phyloP scores from a whole-genome alignment of 2,329 filamentous ascomycete species.

The Diaporthe ampelina region DNA sequence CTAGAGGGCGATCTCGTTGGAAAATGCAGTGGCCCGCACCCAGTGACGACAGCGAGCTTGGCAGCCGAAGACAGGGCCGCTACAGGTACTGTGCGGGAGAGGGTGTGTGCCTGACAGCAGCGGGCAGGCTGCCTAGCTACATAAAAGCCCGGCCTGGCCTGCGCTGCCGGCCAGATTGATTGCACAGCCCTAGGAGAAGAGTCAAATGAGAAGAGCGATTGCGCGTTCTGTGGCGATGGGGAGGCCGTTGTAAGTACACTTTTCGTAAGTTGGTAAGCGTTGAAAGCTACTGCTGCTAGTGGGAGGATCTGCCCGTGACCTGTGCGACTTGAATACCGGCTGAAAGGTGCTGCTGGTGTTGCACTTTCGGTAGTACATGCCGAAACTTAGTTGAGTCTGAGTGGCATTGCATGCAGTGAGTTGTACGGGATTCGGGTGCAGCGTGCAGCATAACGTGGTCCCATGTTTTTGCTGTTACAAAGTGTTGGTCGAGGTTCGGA shows the following conservation, averaged over 20 bases:
- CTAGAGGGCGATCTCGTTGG: slow-evolving; percentile 8
- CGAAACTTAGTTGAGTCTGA: slow-evolving; percentile 12
- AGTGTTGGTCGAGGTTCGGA: background rate
- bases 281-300: background rate
- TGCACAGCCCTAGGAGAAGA: slow-evolving; percentile 12
- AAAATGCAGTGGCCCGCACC: background rate
- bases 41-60: slow-evolving; percentile 18
- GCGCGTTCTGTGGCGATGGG: slow-evolving; percentile 30
- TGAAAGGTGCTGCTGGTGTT: background rate
- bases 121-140: slow-evolving; percentile 3
- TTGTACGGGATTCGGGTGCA: background rate
- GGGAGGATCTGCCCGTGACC: background rate
- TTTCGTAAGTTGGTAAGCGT: background rate
- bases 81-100: background rate
- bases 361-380: slow-evolving; percentile 5
- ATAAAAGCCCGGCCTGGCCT: background rate
- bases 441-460: background rate
- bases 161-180: background rate
- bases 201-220: background rate
- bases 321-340: background rate
- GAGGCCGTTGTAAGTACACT: background rate
- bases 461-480: background rate
- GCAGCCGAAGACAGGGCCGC: background rate
- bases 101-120: background rate
- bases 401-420: too few relatives aligned